Percentiles rank a stretch among this genome's conserved stretches.
These are phyloP conservation scores for Suillus sp. DNA, from an alignment of 768 basidiomycete species.

Conservation along the genomic window DNA sequence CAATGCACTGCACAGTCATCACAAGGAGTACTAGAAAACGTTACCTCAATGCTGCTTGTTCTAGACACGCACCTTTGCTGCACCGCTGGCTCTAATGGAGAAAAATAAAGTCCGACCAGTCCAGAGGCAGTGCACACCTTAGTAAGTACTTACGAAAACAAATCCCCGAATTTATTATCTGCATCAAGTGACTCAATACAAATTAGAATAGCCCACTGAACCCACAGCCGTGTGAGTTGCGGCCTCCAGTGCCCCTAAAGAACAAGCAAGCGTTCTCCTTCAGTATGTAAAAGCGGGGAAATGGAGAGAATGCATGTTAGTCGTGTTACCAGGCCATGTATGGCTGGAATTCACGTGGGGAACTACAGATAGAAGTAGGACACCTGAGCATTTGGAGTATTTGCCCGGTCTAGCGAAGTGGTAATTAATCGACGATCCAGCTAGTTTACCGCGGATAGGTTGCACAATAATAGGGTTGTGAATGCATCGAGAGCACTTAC, in stretches of 20 bases:
- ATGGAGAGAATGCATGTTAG: neutral
- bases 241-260: neutral
- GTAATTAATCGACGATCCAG: conserved; percentile 81
- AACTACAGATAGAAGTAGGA: conserved; percentile 8
- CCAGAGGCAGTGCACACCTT: neutral
- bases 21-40: neutral
- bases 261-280: neutral
- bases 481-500: conserved; percentile 37
- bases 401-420: conserved; percentile 81
- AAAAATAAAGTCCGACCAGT: neutral
- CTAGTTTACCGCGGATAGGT: conserved; percentile 29
- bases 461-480: conserved; percentile 38
- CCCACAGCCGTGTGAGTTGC: neutral
- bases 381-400: conserved; percentile 65
- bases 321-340: conserved; percentile 27
- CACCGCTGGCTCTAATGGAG: neutral
- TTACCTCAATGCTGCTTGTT: neutral
- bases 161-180: neutral
- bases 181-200: neutral
- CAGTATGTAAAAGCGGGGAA: neutral
- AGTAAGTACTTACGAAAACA: neutral
- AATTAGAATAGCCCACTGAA: neutral
- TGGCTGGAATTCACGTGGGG: conserved; percentile 24
- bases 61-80: neutral
- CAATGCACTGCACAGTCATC: neutral